Conservation (phyloP, 441 rosid species). For the Euphorbia schlechtendalii region DNA sequence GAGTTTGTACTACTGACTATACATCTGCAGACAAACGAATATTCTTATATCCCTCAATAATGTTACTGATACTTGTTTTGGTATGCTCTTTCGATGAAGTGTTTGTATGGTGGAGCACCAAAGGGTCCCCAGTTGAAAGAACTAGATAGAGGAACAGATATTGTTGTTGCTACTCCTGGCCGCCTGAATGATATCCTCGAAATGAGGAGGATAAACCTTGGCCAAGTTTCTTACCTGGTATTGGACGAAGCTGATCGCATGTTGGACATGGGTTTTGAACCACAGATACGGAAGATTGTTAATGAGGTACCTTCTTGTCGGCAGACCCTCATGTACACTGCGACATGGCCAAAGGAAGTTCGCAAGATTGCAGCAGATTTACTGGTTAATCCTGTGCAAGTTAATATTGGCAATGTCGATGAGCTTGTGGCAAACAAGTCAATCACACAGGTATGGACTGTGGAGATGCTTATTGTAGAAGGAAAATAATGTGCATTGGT, state of each 20-base stretch:
- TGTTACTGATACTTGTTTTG: conserved; percentile 15
- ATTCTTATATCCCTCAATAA: neutral
- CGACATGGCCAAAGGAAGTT: conserved; percentile 98
- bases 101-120: conserved; percentile 98
- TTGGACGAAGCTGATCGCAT: conserved; percentile 98
- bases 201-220: conserved; percentile 85
- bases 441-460: conserved; percentile 67
- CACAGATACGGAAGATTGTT: conserved; percentile 93
- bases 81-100: conserved; percentile 37
- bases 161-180: conserved; percentile 99
- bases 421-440: conserved; percentile 99
- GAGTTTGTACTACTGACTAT: neutral
- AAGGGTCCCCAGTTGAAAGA: conserved; percentile 93
- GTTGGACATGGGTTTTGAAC: conserved; percentile 99
- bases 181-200: conserved; percentile 96
- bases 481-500: neutral
- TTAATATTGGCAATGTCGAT: conserved; percentile 91
- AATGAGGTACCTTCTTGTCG: conserved; percentile 87
- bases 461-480: neutral
- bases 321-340: conserved; percentile 98
- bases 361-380: conserved; percentile 97
- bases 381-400: conserved; percentile 89
- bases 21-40: neutral
- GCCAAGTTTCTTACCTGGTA: conserved; percentile 90
- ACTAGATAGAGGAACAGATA: conserved; percentile 82